Evolutionary conservation across 75 land plant genomes (phyloP).

Genomic region (Azolla pinnata): DNA sequence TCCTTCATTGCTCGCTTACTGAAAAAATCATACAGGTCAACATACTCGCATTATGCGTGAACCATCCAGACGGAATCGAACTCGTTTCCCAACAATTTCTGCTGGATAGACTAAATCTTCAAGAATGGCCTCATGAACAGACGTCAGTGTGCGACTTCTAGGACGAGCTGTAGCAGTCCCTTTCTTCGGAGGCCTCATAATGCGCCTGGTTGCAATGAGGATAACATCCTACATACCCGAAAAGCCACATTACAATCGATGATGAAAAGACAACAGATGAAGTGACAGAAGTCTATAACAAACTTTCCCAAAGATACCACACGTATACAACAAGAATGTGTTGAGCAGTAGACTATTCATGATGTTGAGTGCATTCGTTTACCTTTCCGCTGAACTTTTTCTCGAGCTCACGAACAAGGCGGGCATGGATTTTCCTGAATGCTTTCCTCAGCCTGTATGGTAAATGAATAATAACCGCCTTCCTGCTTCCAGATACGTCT

Average conservation of each 20-base stretch:
- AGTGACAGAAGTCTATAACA: no score
- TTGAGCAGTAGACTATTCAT: no score
- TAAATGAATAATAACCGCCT: constrained; percentile 25
- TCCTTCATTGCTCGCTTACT: no score
- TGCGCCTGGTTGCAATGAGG: constrained; percentile 63
- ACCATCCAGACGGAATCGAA: constrained; percentile 68
- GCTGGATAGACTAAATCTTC: constrained; percentile 79
- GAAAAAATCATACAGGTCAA: no score
- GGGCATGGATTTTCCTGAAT: constrained; percentile 24
- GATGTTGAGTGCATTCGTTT: constrained; percentile 2
- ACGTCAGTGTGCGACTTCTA: constrained; percentile 65
- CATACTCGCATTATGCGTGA: constrained; percentile 72
- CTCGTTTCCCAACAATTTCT: constrained; percentile 80
- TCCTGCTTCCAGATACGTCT: constrained; percentile 18
- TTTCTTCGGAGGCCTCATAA: constrained; percentile 82
- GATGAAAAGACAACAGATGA: neutral
- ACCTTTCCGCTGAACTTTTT: constrained; percentile 39
- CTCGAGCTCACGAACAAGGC: constrained; percentile 31
- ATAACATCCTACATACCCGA: constrained; percentile 48
- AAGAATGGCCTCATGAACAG: constrained; percentile 73
- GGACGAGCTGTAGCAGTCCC: constrained; percentile 63
- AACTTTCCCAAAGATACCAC: no score
- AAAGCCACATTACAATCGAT: constrained; percentile 1
- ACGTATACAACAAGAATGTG: no score
- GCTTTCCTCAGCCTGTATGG: constrained; percentile 31